Evolutionary conservation across 805 yeast species (phyloP).

Genomic region (Metschnikowia anglica): DNA sequence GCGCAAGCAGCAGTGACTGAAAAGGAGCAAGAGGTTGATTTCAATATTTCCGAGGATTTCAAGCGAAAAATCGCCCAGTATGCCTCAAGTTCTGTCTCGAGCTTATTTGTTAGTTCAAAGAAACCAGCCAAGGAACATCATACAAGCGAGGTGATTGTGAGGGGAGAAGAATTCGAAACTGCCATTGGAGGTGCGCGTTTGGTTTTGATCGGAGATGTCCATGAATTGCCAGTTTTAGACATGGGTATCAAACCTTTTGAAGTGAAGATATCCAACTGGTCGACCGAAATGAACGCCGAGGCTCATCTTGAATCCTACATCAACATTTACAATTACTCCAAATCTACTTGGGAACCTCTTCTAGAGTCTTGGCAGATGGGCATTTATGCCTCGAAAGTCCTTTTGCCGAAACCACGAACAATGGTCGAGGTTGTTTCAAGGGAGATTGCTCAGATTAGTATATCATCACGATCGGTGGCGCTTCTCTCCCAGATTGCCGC

Average conservation of each 20-base stretch:
- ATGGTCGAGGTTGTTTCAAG: slow-evolving; percentile 72
- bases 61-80: slow-evolving; percentile 58
- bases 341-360: slow-evolving; percentile 93
- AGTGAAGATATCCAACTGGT: slow-evolving; percentile 75
- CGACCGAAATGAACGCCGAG: slow-evolving; percentile 73
- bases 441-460: slow-evolving; percentile 71
- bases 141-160: slow-evolving; percentile 42
- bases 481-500: slow-evolving; percentile 67
- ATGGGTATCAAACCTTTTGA: slow-evolving; percentile 70
- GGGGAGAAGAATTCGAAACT: slow-evolving; percentile 66
- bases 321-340: slow-evolving; percentile 82
- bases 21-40: slow-evolving; percentile 25
- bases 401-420: slow-evolving; percentile 47
- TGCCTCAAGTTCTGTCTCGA: slow-evolving; percentile 65
- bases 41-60: slow-evolving; percentile 61
- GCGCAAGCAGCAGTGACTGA: slow-evolving; percentile 18
- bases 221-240: slow-evolving; percentile 85
- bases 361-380: slow-evolving; percentile 85
- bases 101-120: slow-evolving; percentile 37
- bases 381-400: slow-evolving; percentile 57
- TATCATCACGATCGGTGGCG: slow-evolving; percentile 80
- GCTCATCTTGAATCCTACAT: slow-evolving; percentile 62
- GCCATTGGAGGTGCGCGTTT: slow-evolving; percentile 74
- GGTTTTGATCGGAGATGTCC: slow-evolving; percentile 85
- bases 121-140: slow-evolving; percentile 16